Base-by-base conservation (phyloP, 441 rosid genomes). In the Biscutella auriculata region DNA sequence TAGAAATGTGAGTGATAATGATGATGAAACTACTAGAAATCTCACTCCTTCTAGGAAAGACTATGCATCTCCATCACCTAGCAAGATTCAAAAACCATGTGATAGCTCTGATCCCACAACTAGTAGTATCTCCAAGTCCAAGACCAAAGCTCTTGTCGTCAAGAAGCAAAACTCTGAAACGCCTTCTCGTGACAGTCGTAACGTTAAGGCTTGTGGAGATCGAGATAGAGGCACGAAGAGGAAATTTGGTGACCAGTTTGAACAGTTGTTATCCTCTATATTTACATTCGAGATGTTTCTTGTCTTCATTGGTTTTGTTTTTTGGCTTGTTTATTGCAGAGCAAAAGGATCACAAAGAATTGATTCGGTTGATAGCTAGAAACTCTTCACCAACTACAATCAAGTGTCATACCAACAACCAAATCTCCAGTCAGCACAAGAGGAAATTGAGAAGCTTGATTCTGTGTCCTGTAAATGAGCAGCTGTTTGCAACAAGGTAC, bases 361-460 rank as follows among this genome's bases (percentile, higher is more conserved):
- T 92, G 76, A 82, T 83, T 67, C 79, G 91, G 27, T 63, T 77
- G 72, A 73, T 92, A 63, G 65, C 73, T 9, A 75, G 73, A 32
- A 71, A 76, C 61, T 74, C 88, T 58, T 62, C 89, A 13, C 82
- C 92, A 8, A 51, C 64, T 58, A 71, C 72, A 36, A 60, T 86
- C 28, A 69, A 61, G 53, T 86, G 88, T 63, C 70, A 84, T 57
- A 29, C 82, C 13, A 81, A 87, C 68, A 82, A 77, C 62, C 82
- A 81, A 47, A 71, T 92, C 62, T 54, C 91, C 23, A 84, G 95
- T 71, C 96, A 82, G 83, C 98, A 92, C 72, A 88, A 81, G 79
- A 88, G 98, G 76, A 92, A 88, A 73, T 72, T 92, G 57, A 84
- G 98, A 80, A 81, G 86, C 78, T 79, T 92, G 62, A 77, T 79